Conservation (phyloP, 2,329 filamentous ascomycete species). For the Colletotrichum spaethianum region DNA sequence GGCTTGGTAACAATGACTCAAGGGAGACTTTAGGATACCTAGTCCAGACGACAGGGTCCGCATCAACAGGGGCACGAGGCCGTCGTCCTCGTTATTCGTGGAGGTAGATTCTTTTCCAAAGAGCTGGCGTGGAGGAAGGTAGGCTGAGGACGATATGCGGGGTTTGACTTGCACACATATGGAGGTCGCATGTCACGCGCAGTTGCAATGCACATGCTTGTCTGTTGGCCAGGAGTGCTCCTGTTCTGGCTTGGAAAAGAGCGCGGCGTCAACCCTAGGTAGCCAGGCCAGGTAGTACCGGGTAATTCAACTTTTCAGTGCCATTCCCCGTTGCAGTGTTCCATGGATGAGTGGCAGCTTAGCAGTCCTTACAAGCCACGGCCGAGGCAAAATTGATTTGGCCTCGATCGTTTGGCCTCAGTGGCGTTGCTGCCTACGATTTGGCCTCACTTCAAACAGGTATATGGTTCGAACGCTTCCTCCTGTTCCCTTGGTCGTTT, state of each 20-base stretch:
- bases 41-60: constrained; percentile 15
- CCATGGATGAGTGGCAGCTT: neutral
- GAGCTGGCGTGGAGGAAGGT: constrained; percentile 20
- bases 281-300: constrained; percentile 37
- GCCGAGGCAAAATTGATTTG: neutral
- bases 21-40: constrained; percentile 13
- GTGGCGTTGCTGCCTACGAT: neutral
- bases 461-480: neutral
- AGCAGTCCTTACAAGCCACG: too few relatives aligned
- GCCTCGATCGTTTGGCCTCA: neutral
- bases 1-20: constrained; percentile 27
- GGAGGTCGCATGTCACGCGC: constrained; percentile 20
- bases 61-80: neutral
- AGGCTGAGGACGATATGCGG: constrained; percentile 21
- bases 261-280: constrained; percentile 37
- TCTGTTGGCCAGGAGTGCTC: constrained; percentile 23
- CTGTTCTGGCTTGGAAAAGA: constrained; percentile 28
- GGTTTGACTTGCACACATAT: constrained; percentile 15
- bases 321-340: neutral
- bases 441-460: neutral
- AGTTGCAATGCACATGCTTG: constrained; percentile 30
- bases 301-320: constrained; percentile 36
- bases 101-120: constrained; percentile 25
- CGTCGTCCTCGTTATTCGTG: constrained; percentile 10
- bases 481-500: neutral